phyloP scores from a whole-genome alignment of 1,284 basidiomycete species.

The Anthracocystis panici-leucophaei region DNA sequence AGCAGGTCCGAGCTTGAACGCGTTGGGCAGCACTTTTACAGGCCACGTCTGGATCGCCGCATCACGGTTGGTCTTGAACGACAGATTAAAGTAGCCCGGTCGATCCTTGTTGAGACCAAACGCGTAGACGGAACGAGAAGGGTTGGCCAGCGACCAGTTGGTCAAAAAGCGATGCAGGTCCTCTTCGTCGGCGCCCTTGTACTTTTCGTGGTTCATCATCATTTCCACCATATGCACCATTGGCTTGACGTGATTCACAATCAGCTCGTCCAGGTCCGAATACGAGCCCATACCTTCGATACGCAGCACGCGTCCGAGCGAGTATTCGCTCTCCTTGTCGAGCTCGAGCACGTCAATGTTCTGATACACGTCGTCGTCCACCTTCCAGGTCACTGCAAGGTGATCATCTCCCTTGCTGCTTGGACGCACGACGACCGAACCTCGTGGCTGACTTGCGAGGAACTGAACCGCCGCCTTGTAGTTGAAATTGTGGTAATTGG shows the following conservation, averaged over 20 bases:
- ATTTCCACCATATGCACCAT: constrained; percentile 95
- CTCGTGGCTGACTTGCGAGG: constrained; percentile 88
- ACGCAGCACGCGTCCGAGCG: constrained; percentile 79
- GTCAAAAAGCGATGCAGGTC: constrained; percentile 73
- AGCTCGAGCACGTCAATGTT: constrained; percentile 95
- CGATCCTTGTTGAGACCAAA: constrained; percentile 90
- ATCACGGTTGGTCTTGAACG: constrained; percentile 83
- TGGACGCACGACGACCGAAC: constrained; percentile 82
- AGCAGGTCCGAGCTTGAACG: constrained; percentile 66
- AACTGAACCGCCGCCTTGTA: constrained; percentile 88
- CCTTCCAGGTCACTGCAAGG: constrained; percentile 98
- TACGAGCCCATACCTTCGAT: constrained; percentile 85
- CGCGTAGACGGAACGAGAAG: constrained; percentile 92
- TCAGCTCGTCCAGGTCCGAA: constrained; percentile 95
- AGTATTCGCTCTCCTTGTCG: constrained; percentile 77
- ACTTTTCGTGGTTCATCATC: constrained; percentile 95
- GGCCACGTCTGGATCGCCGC: constrained; percentile 69
- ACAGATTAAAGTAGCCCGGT: constrained; percentile 92
- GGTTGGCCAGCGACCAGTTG: constrained; percentile 81
- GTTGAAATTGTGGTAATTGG: constrained; percentile 97
- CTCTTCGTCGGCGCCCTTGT: constrained; percentile 87
- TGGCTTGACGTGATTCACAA: constrained; percentile 96
- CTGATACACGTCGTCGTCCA: constrained; percentile 94
- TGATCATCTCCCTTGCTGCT: constrained; percentile 94
- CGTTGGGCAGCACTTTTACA: constrained; percentile 67